These are phyloP conservation scores for Pseudocohnilembus persalinus DNA, from an alignment of 169 alveolate species.

Conservation along the genomic window DNA sequence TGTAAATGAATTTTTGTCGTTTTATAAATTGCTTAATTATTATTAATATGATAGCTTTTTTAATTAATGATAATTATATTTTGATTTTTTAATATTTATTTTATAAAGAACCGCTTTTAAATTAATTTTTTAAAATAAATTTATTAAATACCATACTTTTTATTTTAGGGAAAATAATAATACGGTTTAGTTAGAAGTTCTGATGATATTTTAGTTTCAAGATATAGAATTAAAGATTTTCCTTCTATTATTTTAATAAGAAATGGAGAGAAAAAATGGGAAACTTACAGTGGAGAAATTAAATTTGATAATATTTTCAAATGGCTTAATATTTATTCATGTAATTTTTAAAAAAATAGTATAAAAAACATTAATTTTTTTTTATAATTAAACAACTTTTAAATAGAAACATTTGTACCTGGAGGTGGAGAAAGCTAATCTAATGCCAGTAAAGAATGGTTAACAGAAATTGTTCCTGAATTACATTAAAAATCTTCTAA, in stretches of 20 bases:
- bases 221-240: slow-evolving; percentile 84
- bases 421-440: slow-evolving; percentile 91
- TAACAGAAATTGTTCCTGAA: slow-evolving; percentile 67
- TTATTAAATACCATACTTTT: neutral
- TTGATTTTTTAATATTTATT: too few relatives aligned
- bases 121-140: neutral
- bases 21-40: too few relatives aligned
- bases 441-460: slow-evolving; percentile 86
- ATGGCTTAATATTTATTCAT: slow-evolving; percentile 93
- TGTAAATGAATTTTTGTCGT: too few relatives aligned
- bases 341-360: neutral
- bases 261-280: slow-evolving; percentile 77
- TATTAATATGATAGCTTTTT: too few relatives aligned
- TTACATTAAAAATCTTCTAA: slow-evolving; percentile 56
- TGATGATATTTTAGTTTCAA: slow-evolving; percentile 57
- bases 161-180: slow-evolving; percentile 57
- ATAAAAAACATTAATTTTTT: too few relatives aligned
- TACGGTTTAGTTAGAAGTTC: slow-evolving; percentile 78
- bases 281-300: slow-evolving; percentile 89
- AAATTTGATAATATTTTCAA: slow-evolving; percentile 87
- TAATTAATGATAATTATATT: too few relatives aligned
- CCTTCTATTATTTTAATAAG: slow-evolving; percentile 89
- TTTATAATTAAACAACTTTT: too few relatives aligned
- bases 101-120: too few relatives aligned
- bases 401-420: slow-evolving; percentile 91